Evolutionary conservation across 306 rosid genomes (phyloP).

Genomic region (Glycine latifolia): DNA sequence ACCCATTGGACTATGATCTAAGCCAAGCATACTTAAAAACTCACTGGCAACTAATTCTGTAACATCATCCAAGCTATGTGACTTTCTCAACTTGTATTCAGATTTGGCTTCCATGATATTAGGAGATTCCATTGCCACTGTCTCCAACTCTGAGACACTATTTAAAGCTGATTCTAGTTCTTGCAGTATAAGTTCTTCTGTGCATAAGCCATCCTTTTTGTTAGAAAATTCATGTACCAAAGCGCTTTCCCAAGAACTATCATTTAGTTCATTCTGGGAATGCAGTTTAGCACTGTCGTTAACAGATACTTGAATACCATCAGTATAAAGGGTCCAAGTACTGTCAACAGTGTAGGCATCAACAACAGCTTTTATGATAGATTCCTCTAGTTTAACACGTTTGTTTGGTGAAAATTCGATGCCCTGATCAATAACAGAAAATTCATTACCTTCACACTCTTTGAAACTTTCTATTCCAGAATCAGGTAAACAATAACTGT

Average conservation of each 20-base stretch:
- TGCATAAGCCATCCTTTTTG: conserved; percentile 48
- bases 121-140: conserved; percentile 68
- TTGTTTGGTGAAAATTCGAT: conserved; percentile 57
- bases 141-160: conserved; percentile 65
- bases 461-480: conserved; percentile 51
- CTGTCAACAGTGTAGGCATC: conserved; percentile 49
- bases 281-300: conserved; percentile 46
- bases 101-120: conserved; percentile 50
- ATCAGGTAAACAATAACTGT: conserved; percentile 40
- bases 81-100: conserved; percentile 48
- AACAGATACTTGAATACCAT: conserved; percentile 44
- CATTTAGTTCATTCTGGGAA: conserved; percentile 48
- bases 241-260: conserved; percentile 46
- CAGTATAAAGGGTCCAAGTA: conserved; percentile 43
- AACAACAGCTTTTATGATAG: conserved; percentile 49
- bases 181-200: conserved; percentile 72
- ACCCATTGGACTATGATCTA: conserved; percentile 65
- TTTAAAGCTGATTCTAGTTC: conserved; percentile 83
- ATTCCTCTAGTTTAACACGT: conserved; percentile 51
- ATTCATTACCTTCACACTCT: conserved; percentile 55
- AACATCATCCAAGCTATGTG: conserved; percentile 69
- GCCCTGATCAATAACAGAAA: conserved; percentile 68
- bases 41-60: conserved; percentile 74
- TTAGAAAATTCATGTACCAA: conserved; percentile 44
- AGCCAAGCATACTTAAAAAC: conserved; percentile 73